Evolutionary conservation across 345 rosid genomes (phyloP), one percentile per base, ranked within the genome.

Genomic region (Eucalyptus virginea): DNA sequence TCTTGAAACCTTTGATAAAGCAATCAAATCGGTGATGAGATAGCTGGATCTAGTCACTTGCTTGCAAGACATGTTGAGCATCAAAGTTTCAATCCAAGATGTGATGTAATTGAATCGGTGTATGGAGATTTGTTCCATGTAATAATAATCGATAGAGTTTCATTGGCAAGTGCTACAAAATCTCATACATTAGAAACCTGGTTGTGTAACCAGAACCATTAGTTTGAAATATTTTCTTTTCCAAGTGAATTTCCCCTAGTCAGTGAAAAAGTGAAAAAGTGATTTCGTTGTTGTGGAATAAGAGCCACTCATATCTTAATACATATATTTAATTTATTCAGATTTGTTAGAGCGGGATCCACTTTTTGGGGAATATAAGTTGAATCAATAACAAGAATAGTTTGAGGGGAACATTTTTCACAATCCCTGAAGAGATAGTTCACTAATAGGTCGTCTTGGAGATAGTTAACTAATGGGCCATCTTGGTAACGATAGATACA

Each of bases 321-420:
- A 13, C 62, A 24, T 24, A 6, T 56, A 56, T 56, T 5, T 56
- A 56, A 24, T 24, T 56, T 56, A 56, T 56, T 56, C 13, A 26
- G 2, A 10, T 24, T 0, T 56, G 2, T 23, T 56, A 24, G 14
- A 56, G 30, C 1, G 2, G 0, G 14, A 56, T 24, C 30, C 62
- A 56, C 14, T 10, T 56, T 56, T 56, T 24, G 30, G 62, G 6
- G 6, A 56, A 24, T 56, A 56, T 24, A 14, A 56, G 7, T 24
- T 56, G 30, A 56, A 56, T 30, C 2, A 9, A 56, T 10, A 56
- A 56, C 30, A 23, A 24, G 0, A 24, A 56, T 56, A 56, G 5
- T 56, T 56, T 56, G 62, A 56, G 62, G 5, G 30, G 28, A 56
- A 24, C 62, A 56, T 56, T 14, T 56, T 56, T 24, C 14, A 24